Base-by-base conservation (phyloP, 208 protist genomes). In the Trypanosoma scelopori region DNA sequence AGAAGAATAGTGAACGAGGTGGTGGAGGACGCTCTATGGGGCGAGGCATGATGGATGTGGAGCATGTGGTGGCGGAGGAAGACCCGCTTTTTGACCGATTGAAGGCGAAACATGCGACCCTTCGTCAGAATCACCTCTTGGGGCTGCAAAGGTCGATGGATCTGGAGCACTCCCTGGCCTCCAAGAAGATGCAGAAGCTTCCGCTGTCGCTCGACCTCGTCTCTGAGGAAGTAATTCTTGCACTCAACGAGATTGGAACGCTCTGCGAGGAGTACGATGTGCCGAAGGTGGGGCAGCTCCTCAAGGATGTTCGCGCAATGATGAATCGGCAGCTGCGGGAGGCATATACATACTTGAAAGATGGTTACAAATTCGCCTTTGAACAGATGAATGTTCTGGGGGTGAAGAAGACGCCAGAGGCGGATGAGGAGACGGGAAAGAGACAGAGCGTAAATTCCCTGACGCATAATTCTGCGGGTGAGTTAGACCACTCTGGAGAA, bases 301-400 rank as follows among this genome's bases (percentile, higher is more conserved):
- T 93, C 35, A 76, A 81, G 18, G 56, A 77, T 51, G 85, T 91
- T 46, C 87, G 85, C 18, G 23, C 32, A 0, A 60, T 76, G 25
- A 79, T 81, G 37, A 93, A 96, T 65, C 65, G 53, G 3, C 81
- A 96, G 51, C 42, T 96, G 20, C 74, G 83, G 11, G 75, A 93
- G 72, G 74, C 78, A 1, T 61, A 91, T 55, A 76, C 71, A 1
- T 85, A 75, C 51, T 50, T 92, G 18, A 85, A 93, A 55, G 75
- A 85, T 9, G 86, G 86, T 22, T 93, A 96, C 76, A 82, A 70
- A 6, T 92, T 85, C 3, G 81, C 71, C 22, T 96, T 92, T 46
- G 49, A 88, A 35, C 76, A 74, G 23, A 46, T 92, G 15, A 28
- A 85, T 16, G 59, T 74, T 1, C 68, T 84, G 50, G n/a, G n/a